Percentiles rank a stretch among this genome's conserved stretches.
phyloP scores from a whole-genome alignment of 352 stramenopile species.

The Pythium myriotylum region DNA sequence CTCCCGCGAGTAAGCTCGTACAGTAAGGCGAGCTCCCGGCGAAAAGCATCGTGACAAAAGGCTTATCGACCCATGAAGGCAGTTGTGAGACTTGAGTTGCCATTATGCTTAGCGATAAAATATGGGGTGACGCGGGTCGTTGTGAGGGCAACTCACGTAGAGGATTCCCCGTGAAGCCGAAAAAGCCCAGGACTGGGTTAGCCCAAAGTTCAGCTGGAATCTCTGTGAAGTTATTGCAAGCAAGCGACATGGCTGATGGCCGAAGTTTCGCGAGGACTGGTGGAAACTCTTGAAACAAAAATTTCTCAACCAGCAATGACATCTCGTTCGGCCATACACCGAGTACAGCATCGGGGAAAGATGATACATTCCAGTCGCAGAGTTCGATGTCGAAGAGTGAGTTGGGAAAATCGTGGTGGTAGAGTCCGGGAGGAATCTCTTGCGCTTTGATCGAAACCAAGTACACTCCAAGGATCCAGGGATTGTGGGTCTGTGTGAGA shows the following conservation, averaged over 20 bases:
- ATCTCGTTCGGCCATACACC: background rate
- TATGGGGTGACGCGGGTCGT: background rate
- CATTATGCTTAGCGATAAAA: background rate
- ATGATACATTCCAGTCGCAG: slow-evolving; percentile 6
- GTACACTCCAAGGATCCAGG: slow-evolving; percentile 15
- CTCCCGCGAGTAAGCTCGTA: background rate
- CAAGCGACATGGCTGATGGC: background rate
- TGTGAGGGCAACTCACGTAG: background rate
- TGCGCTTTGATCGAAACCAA: slow-evolving; percentile 6
- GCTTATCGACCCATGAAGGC: too few species aligned
- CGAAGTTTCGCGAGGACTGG: background rate
- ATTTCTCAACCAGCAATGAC: slow-evolving; percentile 13
- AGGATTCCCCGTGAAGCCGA: slow-evolving; percentile 1
- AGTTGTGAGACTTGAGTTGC: too few species aligned
- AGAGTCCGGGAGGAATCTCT: background rate
- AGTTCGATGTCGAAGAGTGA: slow-evolving; percentile 4
- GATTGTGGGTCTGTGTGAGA: slow-evolving; percentile 22
- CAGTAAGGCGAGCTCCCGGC: slow-evolving; percentile 4
- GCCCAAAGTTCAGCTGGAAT: slow-evolving; percentile 1
- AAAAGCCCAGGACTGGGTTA: background rate
- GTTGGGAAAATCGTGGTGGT: slow-evolving; percentile 11
- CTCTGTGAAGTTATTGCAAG: slow-evolving; percentile 3
- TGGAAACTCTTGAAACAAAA: slow-evolving; percentile 3
- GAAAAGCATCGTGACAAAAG: background rate
- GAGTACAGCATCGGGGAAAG: background rate